Evolutionary conservation across 139 green algal species (phyloP).

Genomic region (Picochlorum sp.): DNA sequence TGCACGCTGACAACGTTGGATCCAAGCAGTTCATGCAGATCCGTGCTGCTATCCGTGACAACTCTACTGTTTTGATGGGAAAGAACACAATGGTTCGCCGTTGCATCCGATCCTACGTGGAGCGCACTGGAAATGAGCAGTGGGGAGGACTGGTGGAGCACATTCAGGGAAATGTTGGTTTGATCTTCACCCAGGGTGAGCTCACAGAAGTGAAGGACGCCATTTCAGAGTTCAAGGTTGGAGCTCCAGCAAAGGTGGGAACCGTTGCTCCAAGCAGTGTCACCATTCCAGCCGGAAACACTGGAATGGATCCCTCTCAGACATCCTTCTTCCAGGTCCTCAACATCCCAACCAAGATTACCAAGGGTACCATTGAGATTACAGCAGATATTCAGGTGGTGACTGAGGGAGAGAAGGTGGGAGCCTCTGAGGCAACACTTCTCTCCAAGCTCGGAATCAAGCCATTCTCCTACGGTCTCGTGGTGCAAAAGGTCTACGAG

Average conservation of each 20-base stretch:
- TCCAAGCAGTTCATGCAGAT: slow-evolving; percentile 98
- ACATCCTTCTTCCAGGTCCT: slow-evolving; percentile 99
- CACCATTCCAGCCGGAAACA: slow-evolving; percentile 77
- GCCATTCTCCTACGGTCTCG: slow-evolving; percentile 96
- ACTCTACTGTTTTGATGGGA: slow-evolving; percentile 92
- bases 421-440: slow-evolving; percentile 94
- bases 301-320: slow-evolving; percentile 97
- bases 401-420: slow-evolving; percentile 77
- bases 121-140: slow-evolving; percentile 78
- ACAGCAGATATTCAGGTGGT: slow-evolving; percentile 81
- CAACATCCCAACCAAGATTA: slow-evolving; percentile 99
- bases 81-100: slow-evolving; percentile 99
- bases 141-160: slow-evolving; percentile 76
- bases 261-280: slow-evolving; percentile 85
- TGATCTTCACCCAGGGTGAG: slow-evolving; percentile 92
- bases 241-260: slow-evolving; percentile 85
- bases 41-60: slow-evolving; percentile 77
- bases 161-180: slow-evolving; percentile 95
- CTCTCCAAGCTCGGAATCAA: slow-evolving; percentile 97
- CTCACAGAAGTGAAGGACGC: slow-evolving; percentile 60
- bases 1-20: slow-evolving; percentile 97
- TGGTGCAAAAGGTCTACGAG: slow-evolving; percentile 79
- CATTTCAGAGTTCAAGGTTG: slow-evolving; percentile 87
- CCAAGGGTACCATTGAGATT: slow-evolving; percentile 97
- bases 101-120: slow-evolving; percentile 87